These are phyloP conservation scores for Spongispora temasekensis DNA, from an alignment of 1,284 basidiomycete species.

Conservation along the genomic window DNA sequence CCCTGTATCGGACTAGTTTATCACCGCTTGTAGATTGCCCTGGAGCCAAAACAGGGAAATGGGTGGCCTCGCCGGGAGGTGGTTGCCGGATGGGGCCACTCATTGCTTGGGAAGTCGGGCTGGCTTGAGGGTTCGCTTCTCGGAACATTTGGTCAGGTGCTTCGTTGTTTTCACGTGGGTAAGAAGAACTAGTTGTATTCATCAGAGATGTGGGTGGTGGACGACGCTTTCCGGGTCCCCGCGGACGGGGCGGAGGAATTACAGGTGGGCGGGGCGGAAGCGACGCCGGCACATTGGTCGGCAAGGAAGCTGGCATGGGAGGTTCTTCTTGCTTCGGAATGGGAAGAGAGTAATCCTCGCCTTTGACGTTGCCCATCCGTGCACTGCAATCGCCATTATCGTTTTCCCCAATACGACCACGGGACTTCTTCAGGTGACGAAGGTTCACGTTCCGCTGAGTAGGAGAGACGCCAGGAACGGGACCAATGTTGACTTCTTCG, in stretches of 20 bases:
- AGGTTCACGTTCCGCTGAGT: conserved; percentile 33
- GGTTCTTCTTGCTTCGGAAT: conserved; percentile 19
- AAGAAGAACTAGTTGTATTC: conserved; percentile 10
- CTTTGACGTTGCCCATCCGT: conserved; percentile 21
- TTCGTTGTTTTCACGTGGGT: conserved; percentile 2
- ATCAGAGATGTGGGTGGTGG: neutral
- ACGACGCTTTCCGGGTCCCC: conserved; percentile 13
- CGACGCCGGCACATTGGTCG: neutral
- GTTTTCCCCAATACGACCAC: conserved; percentile 27
- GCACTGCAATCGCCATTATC: conserved; percentile 33
- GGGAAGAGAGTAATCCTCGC: conserved; percentile 15
- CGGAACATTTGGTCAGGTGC: neutral
- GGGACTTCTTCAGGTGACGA: conserved; percentile 32
- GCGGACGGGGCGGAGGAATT: conserved; percentile 31
- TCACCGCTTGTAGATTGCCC: conserved; percentile 7
- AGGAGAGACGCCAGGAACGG: conserved; percentile 24
- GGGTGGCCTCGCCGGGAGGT: conserved; percentile 3
- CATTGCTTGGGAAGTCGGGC: conserved; percentile 11
- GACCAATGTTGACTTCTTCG: conserved; percentile 26
- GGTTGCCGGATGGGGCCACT: conserved; percentile 6
- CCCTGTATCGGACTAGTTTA: neutral
- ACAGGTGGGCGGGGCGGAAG: conserved; percentile 18
- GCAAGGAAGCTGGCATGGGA: neutral
- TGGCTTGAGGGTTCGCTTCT: conserved; percentile 1
- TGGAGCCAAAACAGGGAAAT: conserved; percentile 14